Percentiles rank a stretch among this genome's conserved stretches.
Conservation (phyloP, 805 yeast genomes). For the Cyberlindnera galapagoensis region DNA sequence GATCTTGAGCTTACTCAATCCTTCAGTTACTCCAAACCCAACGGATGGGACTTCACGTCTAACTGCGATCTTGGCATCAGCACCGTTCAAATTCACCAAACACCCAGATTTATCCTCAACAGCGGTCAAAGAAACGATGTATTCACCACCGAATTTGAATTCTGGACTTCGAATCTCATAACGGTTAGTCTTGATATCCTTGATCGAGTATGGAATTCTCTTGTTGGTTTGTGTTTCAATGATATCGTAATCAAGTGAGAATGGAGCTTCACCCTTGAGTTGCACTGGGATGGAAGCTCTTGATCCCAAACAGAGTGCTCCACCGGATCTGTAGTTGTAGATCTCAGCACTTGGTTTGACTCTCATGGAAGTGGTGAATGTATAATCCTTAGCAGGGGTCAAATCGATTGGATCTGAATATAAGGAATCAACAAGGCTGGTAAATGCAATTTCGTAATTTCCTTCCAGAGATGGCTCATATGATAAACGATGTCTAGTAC, state of each 20-base stretch:
- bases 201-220: slow-evolving; percentile 35
- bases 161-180: slow-evolving; percentile 47
- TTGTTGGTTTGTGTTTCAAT: slow-evolving; percentile 48
- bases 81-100: slow-evolving; percentile 57
- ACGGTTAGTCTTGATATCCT: slow-evolving; percentile 31
- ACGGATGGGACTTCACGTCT: slow-evolving; percentile 64
- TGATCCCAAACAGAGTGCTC: slow-evolving; percentile 41
- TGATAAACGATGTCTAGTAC: slow-evolving; percentile 48
- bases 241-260: slow-evolving; percentile 60
- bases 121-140: slow-evolving; percentile 53
- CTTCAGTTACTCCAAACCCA: slow-evolving; percentile 34
- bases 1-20: slow-evolving; percentile 34
- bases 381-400: slow-evolving; percentile 33
- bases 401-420: slow-evolving; percentile 38
- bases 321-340: slow-evolving; percentile 9
- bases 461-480: slow-evolving; percentile 83
- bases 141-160: slow-evolving; percentile 66
- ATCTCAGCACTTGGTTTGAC: slow-evolving; percentile 53
- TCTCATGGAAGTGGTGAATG: slow-evolving; percentile 65
- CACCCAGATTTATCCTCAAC: slow-evolving; percentile 77
- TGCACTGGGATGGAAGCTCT: slow-evolving; percentile 43
- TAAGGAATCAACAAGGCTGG: slow-evolving; percentile 56
- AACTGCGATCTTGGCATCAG: slow-evolving; percentile 61
- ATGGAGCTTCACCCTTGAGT: slow-evolving; percentile 79
- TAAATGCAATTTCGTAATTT: slow-evolving; percentile 66